Evolutionary conservation across 2,329 filamentous ascomycete genomes (phyloP).

Genomic region (Fusarium ambrosium): DNA sequence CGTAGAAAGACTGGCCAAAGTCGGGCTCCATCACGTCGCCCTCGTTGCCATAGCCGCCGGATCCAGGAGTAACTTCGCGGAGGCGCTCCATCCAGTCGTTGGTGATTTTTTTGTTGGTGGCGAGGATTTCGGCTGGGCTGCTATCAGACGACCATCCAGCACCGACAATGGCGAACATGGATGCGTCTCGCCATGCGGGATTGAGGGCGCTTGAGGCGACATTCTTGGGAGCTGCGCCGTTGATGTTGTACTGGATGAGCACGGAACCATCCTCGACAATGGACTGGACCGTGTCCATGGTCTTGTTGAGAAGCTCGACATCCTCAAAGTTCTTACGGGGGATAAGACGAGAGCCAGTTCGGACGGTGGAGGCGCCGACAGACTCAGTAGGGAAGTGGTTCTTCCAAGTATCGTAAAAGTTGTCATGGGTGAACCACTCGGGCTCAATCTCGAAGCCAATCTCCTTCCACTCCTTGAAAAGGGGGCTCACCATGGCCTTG

Average conservation of each 20-base stretch:
- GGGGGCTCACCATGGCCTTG: slow-evolving; percentile 49
- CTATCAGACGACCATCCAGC: slow-evolving; percentile 29
- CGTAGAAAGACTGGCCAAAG: slow-evolving; percentile 49
- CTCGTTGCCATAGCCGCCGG: slow-evolving; percentile 50
- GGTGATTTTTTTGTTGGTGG: slow-evolving; percentile 46
- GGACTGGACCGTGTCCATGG: slow-evolving; percentile 35
- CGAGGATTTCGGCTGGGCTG: slow-evolving; percentile 22
- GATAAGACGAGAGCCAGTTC: slow-evolving; percentile 57
- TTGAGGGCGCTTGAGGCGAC: slow-evolving; percentile 53
- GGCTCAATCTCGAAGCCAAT: slow-evolving; percentile 48
- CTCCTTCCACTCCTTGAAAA: slow-evolving; percentile 48
- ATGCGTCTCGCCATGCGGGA: slow-evolving; percentile 61
- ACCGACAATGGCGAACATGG: slow-evolving; percentile 52
- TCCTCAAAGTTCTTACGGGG: slow-evolving; percentile 50
- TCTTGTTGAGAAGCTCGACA: slow-evolving; percentile 30
- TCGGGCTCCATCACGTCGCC: slow-evolving; percentile 51
- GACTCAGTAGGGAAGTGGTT: slow-evolving; percentile 55
- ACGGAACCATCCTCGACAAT: slow-evolving; percentile 42
- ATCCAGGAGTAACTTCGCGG: slow-evolving; percentile 31
- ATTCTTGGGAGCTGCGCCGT: slow-evolving; percentile 30
- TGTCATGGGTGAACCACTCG: slow-evolving; percentile 52
- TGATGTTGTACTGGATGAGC: slow-evolving; percentile 45
- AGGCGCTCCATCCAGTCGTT: slow-evolving; percentile 34
- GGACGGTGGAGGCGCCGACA: slow-evolving; percentile 39
- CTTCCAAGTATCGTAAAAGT: slow-evolving; percentile 55